Base-by-base conservation (phyloP, 192 early-diverging fungal genomes). In the Rhizophagus clarus region DNA sequence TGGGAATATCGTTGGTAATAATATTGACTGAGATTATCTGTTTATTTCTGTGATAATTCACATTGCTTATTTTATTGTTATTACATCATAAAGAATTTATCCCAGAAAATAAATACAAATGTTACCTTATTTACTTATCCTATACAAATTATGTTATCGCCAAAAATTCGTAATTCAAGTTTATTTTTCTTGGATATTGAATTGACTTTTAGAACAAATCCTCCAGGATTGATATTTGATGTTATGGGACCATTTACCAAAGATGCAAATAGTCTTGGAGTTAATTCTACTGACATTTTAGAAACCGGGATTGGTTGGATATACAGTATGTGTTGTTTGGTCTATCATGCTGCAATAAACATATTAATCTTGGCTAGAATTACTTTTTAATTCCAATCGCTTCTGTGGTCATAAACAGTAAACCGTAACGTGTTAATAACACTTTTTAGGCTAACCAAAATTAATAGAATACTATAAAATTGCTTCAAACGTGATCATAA, bases 161-260 rank as follows among this genome's bases (percentile, higher is more conserved):
- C 56, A 12, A 76, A 63, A 40, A 76, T 76, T 62, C 49, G 74
- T n/a, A 61, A 75, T 31, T 75, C 60, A 37, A 37, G 51, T 61
- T 62, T 62, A 34, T 76, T 63, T n/a, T 76, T 62, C 32, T n/a
- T 63, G 8, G 74, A 76, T 76, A 62, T 63, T 75, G 74, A 75
- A 61, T 56, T 75, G 10, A 29, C 22, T 8, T 74, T 61, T 29
- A 40, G 17, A 47, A 37, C 12, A 29, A 62, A 42, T 34, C 47
- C 49, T 14, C 12, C 14, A 14, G 28, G 32, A 28, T 61, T 56
- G 0, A 76, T 76, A n/a, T 76, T 24, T 12, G 74, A 63, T 37
- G 17, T 61, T 40, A 42, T 76, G 17, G 74, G 61, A 6, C 74
- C 74, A 34, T 61, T 75, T 22, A 75, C 73, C 1, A 74, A 62